A percentile compares a stretch with the other conserved stretches of the same genome.
These are phyloP conservation scores for Fomitiporia mediterranea DNA, from an alignment of 1,284 basidiomycete genomes.

Conservation along the genomic window DNA sequence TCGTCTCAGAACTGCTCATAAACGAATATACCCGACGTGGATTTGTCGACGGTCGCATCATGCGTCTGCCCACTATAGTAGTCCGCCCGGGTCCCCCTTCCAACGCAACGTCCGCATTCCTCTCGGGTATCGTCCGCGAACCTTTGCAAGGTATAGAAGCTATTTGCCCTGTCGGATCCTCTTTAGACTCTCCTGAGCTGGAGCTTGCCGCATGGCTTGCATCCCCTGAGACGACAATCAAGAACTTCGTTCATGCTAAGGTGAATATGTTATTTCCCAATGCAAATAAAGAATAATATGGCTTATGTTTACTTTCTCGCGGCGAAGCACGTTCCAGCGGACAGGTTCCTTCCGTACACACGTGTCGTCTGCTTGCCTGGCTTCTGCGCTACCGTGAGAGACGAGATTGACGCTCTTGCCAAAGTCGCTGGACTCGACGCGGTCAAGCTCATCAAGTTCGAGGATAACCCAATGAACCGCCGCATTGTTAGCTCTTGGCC, in stretches of 20 bases:
- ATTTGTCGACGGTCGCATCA: constrained; percentile 55
- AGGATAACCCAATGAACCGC: constrained; percentile 39
- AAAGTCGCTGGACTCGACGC: constrained; percentile 38
- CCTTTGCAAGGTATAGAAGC: constrained; percentile 49
- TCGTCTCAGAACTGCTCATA: constrained; percentile 54
- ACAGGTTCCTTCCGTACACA: constrained; percentile 44
- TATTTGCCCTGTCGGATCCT: constrained; percentile 51
- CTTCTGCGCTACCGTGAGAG: constrained; percentile 43
- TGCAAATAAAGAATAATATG: too few species aligned
- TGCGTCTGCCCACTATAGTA: constrained; percentile 59
- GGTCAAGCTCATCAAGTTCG: constrained; percentile 37
- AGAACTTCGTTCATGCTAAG: constrained; percentile 51
- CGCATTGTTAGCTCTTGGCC: constrained; percentile 47
- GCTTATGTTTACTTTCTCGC: too few species aligned
- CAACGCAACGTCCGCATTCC: constrained; percentile 55
- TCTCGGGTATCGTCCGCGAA: constrained; percentile 61
- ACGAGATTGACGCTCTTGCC: constrained; percentile 41
- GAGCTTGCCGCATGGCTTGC: constrained; percentile 51
- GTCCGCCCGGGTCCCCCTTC: constrained; percentile 55
- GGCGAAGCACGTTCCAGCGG: constrained; percentile 46
- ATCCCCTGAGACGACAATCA: constrained; percentile 47
- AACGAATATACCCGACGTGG: constrained; percentile 64
- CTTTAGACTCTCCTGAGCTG: constrained; percentile 38
- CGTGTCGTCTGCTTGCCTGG: constrained; percentile 49
- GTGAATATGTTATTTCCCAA: too few species aligned